These are phyloP conservation scores for Cryptosporidium meleagridis DNA, from an alignment of 169 alveolate genomes.

Conservation along the genomic window DNA sequence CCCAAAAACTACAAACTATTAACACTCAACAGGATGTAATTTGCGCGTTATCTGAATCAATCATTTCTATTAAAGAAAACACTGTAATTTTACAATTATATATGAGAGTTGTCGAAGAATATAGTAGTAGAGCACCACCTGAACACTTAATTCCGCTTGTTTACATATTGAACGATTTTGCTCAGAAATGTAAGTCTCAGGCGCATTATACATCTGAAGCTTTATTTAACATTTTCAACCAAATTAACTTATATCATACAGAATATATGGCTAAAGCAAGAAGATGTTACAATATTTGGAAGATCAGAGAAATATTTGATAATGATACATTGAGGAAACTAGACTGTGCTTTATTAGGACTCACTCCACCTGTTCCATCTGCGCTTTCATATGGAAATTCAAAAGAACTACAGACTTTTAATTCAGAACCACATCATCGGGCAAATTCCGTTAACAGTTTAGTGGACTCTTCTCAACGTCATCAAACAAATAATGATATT, in stretches of 20 bases:
- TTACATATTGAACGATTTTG: conserved; percentile 58
- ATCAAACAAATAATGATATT: neutral
- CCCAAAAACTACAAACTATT: conserved; percentile 21
- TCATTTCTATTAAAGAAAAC: conserved; percentile 46
- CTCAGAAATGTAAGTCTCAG: conserved; percentile 66
- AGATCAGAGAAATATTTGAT: conserved; percentile 62
- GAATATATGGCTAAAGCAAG: conserved; percentile 76
- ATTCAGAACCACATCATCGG: neutral
- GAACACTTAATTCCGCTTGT: conserved; percentile 68
- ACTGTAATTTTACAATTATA: conserved; percentile 57
- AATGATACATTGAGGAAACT: conserved; percentile 27
- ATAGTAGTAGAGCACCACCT: conserved; percentile 72
- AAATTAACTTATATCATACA: conserved; percentile 42
- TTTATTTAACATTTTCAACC: conserved; percentile 48
- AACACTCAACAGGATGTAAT: conserved; percentile 69
- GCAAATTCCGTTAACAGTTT: neutral
- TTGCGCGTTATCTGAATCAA: conserved; percentile 59
- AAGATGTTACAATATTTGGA: conserved; percentile 71
- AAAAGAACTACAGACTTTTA: neutral
- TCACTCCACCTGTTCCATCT: conserved; percentile 59
- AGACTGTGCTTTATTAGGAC: conserved; percentile 56
- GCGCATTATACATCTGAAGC: conserved; percentile 70
- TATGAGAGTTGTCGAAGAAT: conserved; percentile 66
- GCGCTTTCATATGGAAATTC: neutral
- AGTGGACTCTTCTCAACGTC: neutral